phyloP scores from a whole-genome alignment of 2,329 filamentous ascomycete genomes.

The Xenosphaeropsis pyriputrescens region DNA sequence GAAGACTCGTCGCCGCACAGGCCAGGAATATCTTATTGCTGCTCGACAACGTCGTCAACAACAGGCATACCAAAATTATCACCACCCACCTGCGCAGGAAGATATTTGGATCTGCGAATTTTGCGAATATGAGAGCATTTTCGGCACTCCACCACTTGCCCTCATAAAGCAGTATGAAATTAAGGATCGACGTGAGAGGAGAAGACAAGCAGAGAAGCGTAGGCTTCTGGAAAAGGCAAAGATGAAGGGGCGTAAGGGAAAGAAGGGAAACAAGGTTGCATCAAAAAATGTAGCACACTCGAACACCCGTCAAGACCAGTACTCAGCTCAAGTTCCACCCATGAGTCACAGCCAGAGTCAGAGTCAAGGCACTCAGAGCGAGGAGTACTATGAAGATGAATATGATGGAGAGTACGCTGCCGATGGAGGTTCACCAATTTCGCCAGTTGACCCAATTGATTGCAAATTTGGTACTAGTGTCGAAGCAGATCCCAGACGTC shows the following conservation, averaged over 20 bases:
- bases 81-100: constrained; percentile 53
- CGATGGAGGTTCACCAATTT: not conserved
- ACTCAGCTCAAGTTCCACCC: constrained; percentile 20
- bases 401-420: constrained; percentile 28
- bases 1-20: constrained; percentile 52
- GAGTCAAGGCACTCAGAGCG: constrained; percentile 27
- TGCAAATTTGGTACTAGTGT: no score
- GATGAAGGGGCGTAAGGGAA: constrained; percentile 80
- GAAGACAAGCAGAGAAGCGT: constrained; percentile 73
- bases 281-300: constrained; percentile 12
- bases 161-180: constrained; percentile 87
- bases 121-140: constrained; percentile 94
- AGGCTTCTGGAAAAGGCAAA: constrained; percentile 84
- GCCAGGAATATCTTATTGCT: constrained; percentile 59
- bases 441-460: no score
- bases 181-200: constrained; percentile 76
- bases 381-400: constrained; percentile 31
- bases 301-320: constrained; percentile 11
- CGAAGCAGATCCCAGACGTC: no score
- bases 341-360: constrained; percentile 15
- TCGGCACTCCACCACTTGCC: constrained; percentile 71
- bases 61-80: constrained; percentile 62
- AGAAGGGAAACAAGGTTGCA: constrained; percentile 55
- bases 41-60: constrained; percentile 65
- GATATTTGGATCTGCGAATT: constrained; percentile 96